Conservation (phyloP, 345 rosid species). For the Abelmoschus esculentus region DNA sequence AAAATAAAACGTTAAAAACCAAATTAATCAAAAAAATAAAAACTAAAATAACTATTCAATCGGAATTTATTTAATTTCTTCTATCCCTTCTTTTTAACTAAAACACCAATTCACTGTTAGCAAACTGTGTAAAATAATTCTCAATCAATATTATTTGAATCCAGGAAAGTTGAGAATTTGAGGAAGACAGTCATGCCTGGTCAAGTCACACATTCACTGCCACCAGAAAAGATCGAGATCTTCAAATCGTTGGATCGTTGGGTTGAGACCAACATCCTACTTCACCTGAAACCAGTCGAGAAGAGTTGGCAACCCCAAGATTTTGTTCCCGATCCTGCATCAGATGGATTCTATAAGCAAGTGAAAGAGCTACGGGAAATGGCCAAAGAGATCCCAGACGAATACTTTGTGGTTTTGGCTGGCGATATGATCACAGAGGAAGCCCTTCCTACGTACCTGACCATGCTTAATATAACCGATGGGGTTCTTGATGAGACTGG, state of each 20-base stretch:
- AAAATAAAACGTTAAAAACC: no score
- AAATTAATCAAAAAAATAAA: no score
- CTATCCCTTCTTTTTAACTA: no score
- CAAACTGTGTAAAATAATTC: no score
- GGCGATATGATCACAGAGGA: constrained; percentile 89
- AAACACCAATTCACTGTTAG: no score
- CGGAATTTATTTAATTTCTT: no score
- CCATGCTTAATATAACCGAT: constrained; percentile 65
- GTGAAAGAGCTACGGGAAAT: constrained; percentile 65
- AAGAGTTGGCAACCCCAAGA: constrained; percentile 87
- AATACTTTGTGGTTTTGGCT: constrained; percentile 65
- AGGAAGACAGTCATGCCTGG: constrained; percentile 66
- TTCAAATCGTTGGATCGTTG: constrained; percentile 71
- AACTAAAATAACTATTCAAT: no score
- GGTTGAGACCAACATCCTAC: constrained; percentile 62
- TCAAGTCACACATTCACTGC: constrained; percentile 79
- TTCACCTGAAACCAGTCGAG: constrained; percentile 70
- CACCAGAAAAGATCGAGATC: constrained; percentile 76
- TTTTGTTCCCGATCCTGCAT: constrained; percentile 70
- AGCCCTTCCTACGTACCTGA: constrained; percentile 79
- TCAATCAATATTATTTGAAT: constrained; percentile 4
- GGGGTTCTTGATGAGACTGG: constrained; percentile 83
- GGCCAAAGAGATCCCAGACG: constrained; percentile 70
- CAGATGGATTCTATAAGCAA: constrained; percentile 69
- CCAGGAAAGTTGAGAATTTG: constrained; percentile 56